phyloP scores from a whole-genome alignment of 192 early-diverging fungal species.

The Backusella macrospora region DNA sequence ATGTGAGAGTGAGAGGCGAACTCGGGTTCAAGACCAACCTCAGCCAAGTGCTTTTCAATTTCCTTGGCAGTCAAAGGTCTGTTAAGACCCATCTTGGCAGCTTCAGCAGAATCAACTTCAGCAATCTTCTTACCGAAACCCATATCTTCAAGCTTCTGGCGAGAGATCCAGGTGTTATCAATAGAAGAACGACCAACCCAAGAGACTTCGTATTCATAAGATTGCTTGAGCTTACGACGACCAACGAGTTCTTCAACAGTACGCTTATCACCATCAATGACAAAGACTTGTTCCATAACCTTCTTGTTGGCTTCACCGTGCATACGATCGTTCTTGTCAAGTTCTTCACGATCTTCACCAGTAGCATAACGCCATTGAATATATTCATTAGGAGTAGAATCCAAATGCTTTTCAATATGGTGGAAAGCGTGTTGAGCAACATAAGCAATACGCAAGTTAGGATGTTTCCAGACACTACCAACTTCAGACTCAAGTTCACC shows the following conservation, averaged over 20 bases:
- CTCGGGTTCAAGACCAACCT: conserved; percentile 77
- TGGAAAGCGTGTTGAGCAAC: conserved; percentile 89
- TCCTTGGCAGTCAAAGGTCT: conserved; percentile 71
- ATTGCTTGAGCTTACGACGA: conserved; percentile 79
- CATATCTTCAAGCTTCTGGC: conserved; percentile 67
- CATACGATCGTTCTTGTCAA: conserved; percentile 70
- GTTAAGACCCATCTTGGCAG: conserved; percentile 72
- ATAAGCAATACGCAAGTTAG: conserved; percentile 84
- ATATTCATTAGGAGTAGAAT: conserved; percentile 83
- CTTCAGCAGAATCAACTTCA: conserved; percentile 67
- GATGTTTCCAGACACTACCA: conserved; percentile 81
- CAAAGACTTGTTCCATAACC: conserved; percentile 52
- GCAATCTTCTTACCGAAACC: conserved; percentile 78
- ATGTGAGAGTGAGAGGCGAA: conserved; percentile 73
- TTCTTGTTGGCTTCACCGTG: conserved; percentile 69
- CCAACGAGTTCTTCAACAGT: conserved; percentile 63
- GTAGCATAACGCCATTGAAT: conserved; percentile 83
- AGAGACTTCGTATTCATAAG: conserved; percentile 83
- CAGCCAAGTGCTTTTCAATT: conserved; percentile 74
- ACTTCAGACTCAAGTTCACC: conserved; percentile 66
- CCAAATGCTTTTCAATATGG: conserved; percentile 81
- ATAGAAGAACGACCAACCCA: conserved; percentile 63
- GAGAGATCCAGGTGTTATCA: conserved; percentile 70
- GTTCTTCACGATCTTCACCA: conserved; percentile 76
- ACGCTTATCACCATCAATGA: conserved; percentile 63